phyloP scores from a whole-genome alignment of 2,329 filamentous ascomycete species.

The Exophiala calicioides region DNA sequence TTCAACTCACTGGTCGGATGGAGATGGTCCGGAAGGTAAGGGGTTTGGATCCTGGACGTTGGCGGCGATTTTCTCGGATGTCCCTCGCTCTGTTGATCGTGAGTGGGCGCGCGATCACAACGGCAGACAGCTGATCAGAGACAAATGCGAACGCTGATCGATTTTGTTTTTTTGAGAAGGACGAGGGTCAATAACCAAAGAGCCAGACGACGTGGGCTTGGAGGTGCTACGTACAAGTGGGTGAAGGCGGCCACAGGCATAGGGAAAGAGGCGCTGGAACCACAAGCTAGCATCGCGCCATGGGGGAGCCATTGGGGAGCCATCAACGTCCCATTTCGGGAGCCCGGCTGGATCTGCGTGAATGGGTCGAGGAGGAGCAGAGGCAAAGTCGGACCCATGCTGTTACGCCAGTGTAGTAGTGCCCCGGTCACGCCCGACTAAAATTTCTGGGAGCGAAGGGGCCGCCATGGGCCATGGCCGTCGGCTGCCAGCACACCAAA shows the following conservation, averaged over 20 bases:
- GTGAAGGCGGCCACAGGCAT: constrained; percentile 7
- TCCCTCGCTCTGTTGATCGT: not conserved
- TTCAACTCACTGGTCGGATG: no score
- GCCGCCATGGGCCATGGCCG: constrained; percentile 1
- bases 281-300: constrained; percentile 27
- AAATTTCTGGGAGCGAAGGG: no score
- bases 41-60: no score
- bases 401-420: not conserved
- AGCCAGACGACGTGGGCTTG: no score
- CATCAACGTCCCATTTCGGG: constrained; percentile 24
- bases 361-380: constrained; percentile 14
- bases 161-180: not conserved
- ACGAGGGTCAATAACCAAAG: constrained; percentile 1
- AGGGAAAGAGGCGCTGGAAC: constrained; percentile 21
- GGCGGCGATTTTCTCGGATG: not conserved
- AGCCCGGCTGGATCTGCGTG: constrained; percentile 14
- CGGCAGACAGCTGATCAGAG: constrained; percentile 1
- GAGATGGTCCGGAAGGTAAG: no score
- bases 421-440: constrained; percentile 9
- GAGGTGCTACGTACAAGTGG: constrained; percentile 10
- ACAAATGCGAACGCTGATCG: constrained; percentile 5
- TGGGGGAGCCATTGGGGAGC: constrained; percentile 19
- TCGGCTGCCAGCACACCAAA: constrained; percentile 7
- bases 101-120: not conserved
- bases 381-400: constrained; percentile 17